Percentiles rank a stretch among this genome's conserved stretches.
phyloP scores from a whole-genome alignment of 2,329 filamentous ascomycete genomes.

The Scedosporium boydii region DNA sequence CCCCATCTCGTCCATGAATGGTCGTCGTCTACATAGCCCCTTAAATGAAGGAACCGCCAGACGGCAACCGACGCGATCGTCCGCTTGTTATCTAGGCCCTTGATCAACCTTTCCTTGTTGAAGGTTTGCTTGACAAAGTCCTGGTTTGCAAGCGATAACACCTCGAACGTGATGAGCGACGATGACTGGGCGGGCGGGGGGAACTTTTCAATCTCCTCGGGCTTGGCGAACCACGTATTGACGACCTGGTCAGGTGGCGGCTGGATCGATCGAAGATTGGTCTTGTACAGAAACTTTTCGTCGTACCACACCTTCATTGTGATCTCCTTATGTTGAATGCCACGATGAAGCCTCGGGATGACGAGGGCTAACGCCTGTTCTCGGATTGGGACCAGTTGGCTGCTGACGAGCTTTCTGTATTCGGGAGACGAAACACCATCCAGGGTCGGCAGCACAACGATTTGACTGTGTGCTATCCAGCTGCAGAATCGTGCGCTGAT shows the following conservation, averaged over 20 bases:
- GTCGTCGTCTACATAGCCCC: constrained; percentile 74
- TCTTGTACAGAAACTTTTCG: constrained; percentile 53
- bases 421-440: constrained; percentile 72
- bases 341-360: constrained; percentile 70
- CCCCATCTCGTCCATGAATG: constrained; percentile 71
- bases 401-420: constrained; percentile 71
- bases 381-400: constrained; percentile 63
- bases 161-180: constrained; percentile 46
- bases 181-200: constrained; percentile 20
- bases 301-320: constrained; percentile 79
- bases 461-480: constrained; percentile 71
- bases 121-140: constrained; percentile 64
- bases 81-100: constrained; percentile 55
- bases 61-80: constrained; percentile 63
- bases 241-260: constrained; percentile 37
- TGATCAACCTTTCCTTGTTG: constrained; percentile 45
- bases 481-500: constrained; percentile 71
- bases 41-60: constrained; percentile 83
- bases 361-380: constrained; percentile 71
- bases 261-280: constrained; percentile 35
- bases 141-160: constrained; percentile 58
- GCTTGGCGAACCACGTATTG: constrained; percentile 64
- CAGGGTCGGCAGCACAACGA: constrained; percentile 72
- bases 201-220: constrained; percentile 40
- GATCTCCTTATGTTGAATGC: constrained; percentile 72